Base-by-base conservation (phyloP, 192 early-diverging fungal genomes). In the Podila verticillata region DNA sequence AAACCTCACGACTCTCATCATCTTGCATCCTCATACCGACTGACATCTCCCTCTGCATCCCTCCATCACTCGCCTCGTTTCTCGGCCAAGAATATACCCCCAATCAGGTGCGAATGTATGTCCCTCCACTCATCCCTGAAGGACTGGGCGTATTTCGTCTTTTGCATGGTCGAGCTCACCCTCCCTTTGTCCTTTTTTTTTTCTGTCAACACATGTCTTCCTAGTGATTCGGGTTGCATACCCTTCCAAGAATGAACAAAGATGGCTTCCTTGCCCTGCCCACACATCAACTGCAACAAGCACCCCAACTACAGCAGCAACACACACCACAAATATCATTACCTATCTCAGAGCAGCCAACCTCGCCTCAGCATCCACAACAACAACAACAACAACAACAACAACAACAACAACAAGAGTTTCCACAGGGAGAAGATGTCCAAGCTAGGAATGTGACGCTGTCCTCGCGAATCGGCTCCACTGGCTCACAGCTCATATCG, bases 401-500 rank as follows among this genome's bases (percentile, higher is more conserved):
- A 34, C 63, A 65, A 4, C 66, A 61, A 3, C 35, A 48, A 17
- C 57, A 29, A 60, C 66, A 8, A 30, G 73, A 74, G 51, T 72
- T 79, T 48, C 56, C 69, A 24, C 68, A 36, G 28, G 75, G 75
- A n/a, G 75, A 79, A 35, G 75, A 71, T 13, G 20, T 67, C 34
- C 63, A 51, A 10, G 15, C 71, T 60, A 68, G 12, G 39, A 80
- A 47, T 47, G 62, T 68, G 20, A 51, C 61, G 12, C n/a, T 67
- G 10, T 59, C 77, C 20, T 36, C 77, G 7, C 70, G 70, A 36
- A 68, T 72, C 39, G 70, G 77, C 5, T 80, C 77, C 15, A 72
- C 77, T 30, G 70, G 77, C 19, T 80, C 77, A 4, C 70, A 80
- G 61, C n/a, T 80, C 6, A 34, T 72, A 36, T 80, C 77, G 2